Evolutionary conservation across 2,329 filamentous ascomycete species (phyloP).

Genomic region (Microcyclosporella mali): DNA sequence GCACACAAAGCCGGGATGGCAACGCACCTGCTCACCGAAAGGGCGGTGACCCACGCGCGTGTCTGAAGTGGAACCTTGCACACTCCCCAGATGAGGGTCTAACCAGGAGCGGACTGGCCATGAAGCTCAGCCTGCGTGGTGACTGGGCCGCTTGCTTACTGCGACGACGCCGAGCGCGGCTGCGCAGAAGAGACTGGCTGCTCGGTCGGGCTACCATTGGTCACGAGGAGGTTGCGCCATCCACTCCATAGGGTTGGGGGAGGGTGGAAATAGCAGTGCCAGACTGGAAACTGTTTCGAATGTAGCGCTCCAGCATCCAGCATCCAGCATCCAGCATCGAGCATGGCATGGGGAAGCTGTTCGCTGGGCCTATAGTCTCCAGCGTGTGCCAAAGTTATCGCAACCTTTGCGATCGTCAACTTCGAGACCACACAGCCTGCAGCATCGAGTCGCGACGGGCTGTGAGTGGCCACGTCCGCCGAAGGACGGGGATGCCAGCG

Average conservation of each 20-base stretch:
- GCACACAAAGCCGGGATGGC: too few relatives aligned
- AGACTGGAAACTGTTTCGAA: neutral
- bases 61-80: slow-evolving; percentile 1
- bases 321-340: neutral
- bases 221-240: neutral
- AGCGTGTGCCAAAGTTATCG: neutral
- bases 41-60: neutral
- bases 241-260: slow-evolving; percentile 10
- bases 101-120: neutral
- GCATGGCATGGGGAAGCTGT: neutral
- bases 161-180: neutral
- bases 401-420: neutral
- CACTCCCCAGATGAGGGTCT: neutral
- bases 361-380: neutral
- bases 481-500: neutral
- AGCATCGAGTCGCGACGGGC: neutral
- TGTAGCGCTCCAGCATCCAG: neutral
- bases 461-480: slow-evolving; percentile 1
- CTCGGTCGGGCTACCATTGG: neutral
- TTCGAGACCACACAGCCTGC: neutral
- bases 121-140: neutral
- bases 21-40: too few relatives aligned
- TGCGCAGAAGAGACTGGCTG: neutral
- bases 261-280: slow-evolving; percentile 1
- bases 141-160: neutral